Base-by-base conservation (phyloP, 129 eudicot species). In the Oenanthe sinensis region DNA sequence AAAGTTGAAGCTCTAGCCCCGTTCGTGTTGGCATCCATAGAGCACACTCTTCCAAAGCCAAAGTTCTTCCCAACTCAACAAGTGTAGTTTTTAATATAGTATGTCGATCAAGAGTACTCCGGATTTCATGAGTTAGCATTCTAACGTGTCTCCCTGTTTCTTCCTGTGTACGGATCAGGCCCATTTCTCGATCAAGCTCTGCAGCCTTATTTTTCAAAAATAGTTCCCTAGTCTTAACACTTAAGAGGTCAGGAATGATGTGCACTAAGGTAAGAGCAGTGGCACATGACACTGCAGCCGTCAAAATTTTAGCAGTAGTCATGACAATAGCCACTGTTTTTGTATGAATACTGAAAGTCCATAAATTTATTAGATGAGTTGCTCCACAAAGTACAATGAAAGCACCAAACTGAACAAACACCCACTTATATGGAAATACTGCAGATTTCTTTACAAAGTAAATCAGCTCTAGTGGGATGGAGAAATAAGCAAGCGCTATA, bases 11-110 rank as follows among this genome's bases (percentile, higher is more conserved):
- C 80, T 92, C 97, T 54, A 96, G 71, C 50, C 99, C 99, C 22
- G 90, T 86, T 20, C 96, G 90, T 42, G 99, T 90, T 19, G 99
- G 99, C 97, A 92, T 96, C 99, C 99, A 96, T 43, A 96, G 84
- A 4, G 99, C 99, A 85, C 99, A 96, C 84, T 96, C 99, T 85
- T 96, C 99, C 79, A 92, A 81, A n/a, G 87, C 94, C 82, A 96
- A 84, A 24, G 97, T 96, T 79, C 97, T 90, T 60, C 99, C 99
- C 55, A 96, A 80, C 91, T 96, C 99, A 77, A 96, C 95, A 48
- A 91, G 93, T 12, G 97, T 92, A 39, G 97, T 96, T 79, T 89
- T 92, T 52, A 96, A 79, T 30, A 96, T 96, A 4, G 99, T 92
- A 78, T 92, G 99, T 77, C 97, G 85, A 77, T 96, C 97, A 58